Conservation (phyloP, 495 filamentous ascomycete genomes). For the Lophiostoma macrostomum region DNA sequence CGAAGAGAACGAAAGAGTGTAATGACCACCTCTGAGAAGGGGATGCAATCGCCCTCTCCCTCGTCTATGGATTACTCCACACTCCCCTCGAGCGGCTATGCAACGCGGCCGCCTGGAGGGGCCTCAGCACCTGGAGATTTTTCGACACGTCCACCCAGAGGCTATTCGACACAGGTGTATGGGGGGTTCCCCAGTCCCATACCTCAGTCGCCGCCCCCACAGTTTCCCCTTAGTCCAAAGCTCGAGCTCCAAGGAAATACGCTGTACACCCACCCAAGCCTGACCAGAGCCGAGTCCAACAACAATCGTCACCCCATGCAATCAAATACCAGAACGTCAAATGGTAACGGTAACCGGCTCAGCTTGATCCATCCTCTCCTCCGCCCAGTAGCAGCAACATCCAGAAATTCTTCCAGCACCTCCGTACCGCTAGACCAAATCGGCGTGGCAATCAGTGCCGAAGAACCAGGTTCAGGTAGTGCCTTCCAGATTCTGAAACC, state of each 20-base stretch:
- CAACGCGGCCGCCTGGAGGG: too few species aligned
- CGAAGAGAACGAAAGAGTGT: constrained; percentile 19
- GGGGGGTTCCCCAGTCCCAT: neutral
- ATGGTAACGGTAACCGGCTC: neutral
- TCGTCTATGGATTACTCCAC: too few species aligned
- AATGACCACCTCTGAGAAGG: constrained; percentile 7
- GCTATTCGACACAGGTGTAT: neutral
- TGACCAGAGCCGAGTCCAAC: neutral
- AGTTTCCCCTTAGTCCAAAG: neutral
- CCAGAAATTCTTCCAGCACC: constrained; percentile 1
- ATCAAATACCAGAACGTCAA: neutral
- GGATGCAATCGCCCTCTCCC: neutral
- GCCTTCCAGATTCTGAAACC: too few species aligned
- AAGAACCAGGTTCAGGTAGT: constrained; percentile 17
- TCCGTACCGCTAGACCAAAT: constrained; percentile 26
- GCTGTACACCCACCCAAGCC: neutral
- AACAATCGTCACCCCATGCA: neutral
- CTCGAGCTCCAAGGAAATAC: neutral
- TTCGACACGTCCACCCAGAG: too few species aligned
- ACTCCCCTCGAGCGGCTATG: too few species aligned
- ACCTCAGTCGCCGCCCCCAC: constrained; percentile 4
- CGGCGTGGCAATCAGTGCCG: constrained; percentile 30
- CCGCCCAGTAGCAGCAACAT: constrained; percentile 3
- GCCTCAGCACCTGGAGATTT: neutral
- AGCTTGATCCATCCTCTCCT: constrained; percentile 17